Evolutionary conservation across 768 basidiomycete species (phyloP), one percentile per base, ranked within the genome.

Genomic region (Mycena vulgaris): DNA sequence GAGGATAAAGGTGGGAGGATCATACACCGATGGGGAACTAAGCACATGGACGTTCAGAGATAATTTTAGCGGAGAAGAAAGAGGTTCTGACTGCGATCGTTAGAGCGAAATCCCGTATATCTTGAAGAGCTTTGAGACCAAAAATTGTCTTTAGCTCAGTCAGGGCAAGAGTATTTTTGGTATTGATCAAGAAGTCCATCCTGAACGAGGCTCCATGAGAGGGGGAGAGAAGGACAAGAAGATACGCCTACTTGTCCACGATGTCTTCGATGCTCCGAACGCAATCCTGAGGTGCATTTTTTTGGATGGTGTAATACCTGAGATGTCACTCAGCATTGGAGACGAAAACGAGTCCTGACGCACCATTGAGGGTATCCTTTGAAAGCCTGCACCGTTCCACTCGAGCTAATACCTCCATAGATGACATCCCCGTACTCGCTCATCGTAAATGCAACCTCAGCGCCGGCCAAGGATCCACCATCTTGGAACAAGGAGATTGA

Each of bases 21-120:
- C 67, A n/a, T 63, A 68, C 67, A 45, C 67, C 67, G 33, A 68
- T 68, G 25, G 67, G 67, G 53, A 68, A 68, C 67, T 68, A 30
- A 53, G 40, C 40, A 68, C 19, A 30, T 55, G 66, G 58, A 60
- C 16, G 66, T 14, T 68, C n/a, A 68, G 40, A 8, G 39, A 68
- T 61, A 61, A 61, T 27, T 67, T 59, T 61, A 68, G 51, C 45
- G 10, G 56, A 55, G 51, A 61, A 56, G 28, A 31, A 68, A 45
- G 51, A 31, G n/a, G n/a, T n/a, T n/a, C n/a, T 62, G 45, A 63
- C 68, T 27, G 68, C 68, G 30, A 69, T 63, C 5, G 68, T 63
- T 19, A 63, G 37, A 42, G 61, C 68, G 49, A 69, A 48, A 19
- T 69, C 68, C 16, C 68, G 53, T 31, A 69, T 51, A 35, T 69